phyloP scores from a whole-genome alignment of 129 eudicot genomes.

The Flaveria ramosissima region DNA sequence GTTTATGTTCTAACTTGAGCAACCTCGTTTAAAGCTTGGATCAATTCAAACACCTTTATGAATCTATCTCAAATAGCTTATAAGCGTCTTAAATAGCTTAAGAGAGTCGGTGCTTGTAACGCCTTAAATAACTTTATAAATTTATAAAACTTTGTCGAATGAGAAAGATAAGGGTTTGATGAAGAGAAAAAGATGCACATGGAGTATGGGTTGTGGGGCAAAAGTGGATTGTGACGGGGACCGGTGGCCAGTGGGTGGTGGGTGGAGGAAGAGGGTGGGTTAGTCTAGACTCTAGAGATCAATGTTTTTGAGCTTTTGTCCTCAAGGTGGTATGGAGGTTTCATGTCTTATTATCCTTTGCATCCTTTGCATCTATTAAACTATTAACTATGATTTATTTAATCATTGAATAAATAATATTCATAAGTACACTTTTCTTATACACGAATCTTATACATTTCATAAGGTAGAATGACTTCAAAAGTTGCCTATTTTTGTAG shows the following conservation, averaged over 20 bases:
- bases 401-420: background rate
- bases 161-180: constrained; percentile 5
- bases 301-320: constrained; percentile 35
- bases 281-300: constrained; percentile 31
- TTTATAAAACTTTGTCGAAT: background rate
- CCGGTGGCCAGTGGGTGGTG: constrained; percentile 29
- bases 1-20: background rate
- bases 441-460: background rate
- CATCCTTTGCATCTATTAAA: constrained; percentile 3
- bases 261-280: constrained; percentile 29
- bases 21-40: background rate
- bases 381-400: background rate
- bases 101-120: too few species aligned
- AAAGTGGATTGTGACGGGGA: constrained; percentile 23
- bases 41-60: too few species aligned
- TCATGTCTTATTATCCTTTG: background rate
- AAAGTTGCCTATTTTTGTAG: background rate
- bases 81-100: background rate
- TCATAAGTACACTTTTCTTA: background rate
- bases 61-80: background rate
- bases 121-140: background rate
- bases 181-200: constrained; percentile 19
- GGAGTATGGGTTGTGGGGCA: constrained; percentile 35
- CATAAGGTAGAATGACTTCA: background rate
- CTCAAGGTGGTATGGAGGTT: constrained; percentile 30